Evolutionary conservation across 2,329 filamentous ascomycete species (phyloP).

Genomic region (Exophiala lecanii-corni): DNA sequence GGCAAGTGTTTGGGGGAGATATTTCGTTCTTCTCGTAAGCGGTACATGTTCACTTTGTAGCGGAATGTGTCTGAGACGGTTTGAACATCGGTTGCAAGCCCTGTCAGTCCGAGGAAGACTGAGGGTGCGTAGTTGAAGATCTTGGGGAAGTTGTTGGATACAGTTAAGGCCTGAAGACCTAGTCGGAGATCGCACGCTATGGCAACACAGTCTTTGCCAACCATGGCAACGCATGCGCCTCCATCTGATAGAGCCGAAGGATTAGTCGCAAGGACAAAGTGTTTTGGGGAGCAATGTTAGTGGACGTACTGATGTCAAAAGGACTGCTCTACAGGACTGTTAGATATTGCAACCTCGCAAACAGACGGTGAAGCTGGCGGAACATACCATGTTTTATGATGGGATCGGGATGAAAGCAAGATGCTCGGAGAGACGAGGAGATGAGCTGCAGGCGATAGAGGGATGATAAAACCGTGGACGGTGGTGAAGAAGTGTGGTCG

Average conservation of each 20-base stretch:
- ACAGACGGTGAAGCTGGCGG: too few relatives aligned
- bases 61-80: conserved; percentile 97
- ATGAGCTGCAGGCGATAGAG: too few relatives aligned
- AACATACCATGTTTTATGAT: too few relatives aligned
- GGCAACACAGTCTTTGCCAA: conserved; percentile 98
- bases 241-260: conserved; percentile 52
- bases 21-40: conserved; percentile 92
- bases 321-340: conserved; percentile 65
- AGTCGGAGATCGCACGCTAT: conserved; percentile 98
- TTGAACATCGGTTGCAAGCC: conserved; percentile 89
- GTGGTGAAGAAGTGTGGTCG: too few relatives aligned
- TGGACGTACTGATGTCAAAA: conserved; percentile 82
- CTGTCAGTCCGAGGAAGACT: conserved; percentile 91
- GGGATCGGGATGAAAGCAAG: too few relatives aligned
- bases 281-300: conserved; percentile 10
- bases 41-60: conserved; percentile 99
- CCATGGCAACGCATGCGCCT: conserved; percentile 96
- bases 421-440: too few relatives aligned
- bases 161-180: conserved; percentile 90
- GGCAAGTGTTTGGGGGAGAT: conserved; percentile 94
- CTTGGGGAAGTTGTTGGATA: conserved; percentile 99
- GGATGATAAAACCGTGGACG: too few relatives aligned
- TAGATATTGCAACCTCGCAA: conserved; percentile 14
- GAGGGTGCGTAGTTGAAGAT: conserved; percentile 92
- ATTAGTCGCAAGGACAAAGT: background rate